Percentiles rank a stretch among this genome's conserved stretches.
Evolutionary conservation across 305 asterid species (phyloP).

Genomic region (Fraxinus latifolia): DNA sequence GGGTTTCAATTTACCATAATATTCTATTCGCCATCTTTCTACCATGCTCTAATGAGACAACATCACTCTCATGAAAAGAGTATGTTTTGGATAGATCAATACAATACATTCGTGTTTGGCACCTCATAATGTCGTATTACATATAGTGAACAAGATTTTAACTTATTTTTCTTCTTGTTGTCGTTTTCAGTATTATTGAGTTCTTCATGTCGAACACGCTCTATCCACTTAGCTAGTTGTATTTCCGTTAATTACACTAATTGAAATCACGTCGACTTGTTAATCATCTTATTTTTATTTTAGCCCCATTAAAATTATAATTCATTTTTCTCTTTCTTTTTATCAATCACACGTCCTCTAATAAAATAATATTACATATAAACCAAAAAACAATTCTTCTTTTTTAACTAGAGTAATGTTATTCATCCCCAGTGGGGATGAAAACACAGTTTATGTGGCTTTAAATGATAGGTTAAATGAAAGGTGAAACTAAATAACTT

Average conservation of each 20-base stretch:
- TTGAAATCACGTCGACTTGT: background rate
- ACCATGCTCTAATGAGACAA: background rate
- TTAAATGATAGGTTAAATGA: too few species aligned
- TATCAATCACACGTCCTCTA: too few species aligned
- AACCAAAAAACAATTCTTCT: too few species aligned
- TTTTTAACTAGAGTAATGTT: too few species aligned
- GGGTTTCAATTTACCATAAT: background rate
- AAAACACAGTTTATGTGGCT: too few species aligned
- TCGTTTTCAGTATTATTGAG: background rate
- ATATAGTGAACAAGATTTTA: background rate
- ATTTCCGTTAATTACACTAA: background rate
- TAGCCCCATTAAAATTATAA: background rate
- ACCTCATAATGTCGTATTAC: background rate
- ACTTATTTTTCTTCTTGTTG: background rate
- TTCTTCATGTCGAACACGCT: background rate
- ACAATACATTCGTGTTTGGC: background rate
- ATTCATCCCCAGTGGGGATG: too few species aligned
- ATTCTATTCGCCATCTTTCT: background rate
- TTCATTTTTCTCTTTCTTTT: too few species aligned
- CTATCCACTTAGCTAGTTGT: background rate
- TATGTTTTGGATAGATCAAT: background rate
- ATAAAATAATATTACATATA: too few species aligned
- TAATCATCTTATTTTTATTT: background rate
- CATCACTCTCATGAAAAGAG: background rate
- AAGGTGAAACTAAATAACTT: too few species aligned